Base-by-base conservation (phyloP, 192 early-diverging fungal species). In the Rhizoclosmatium globosum region DNA sequence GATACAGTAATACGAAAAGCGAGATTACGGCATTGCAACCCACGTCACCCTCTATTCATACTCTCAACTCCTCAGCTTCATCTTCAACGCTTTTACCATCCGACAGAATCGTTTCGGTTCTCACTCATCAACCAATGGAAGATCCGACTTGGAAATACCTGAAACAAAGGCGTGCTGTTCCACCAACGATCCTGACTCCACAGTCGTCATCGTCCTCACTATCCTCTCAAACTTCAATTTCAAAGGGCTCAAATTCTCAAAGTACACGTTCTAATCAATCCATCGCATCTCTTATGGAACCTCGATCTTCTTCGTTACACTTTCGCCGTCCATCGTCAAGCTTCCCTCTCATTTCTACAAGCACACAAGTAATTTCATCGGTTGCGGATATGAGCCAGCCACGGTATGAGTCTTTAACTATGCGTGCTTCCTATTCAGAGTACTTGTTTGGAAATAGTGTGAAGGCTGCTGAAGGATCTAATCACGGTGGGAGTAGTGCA, bases 401-500 rank as follows among this genome's bases (percentile, higher is more conserved):
- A 38, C 17, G 21, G 31, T 23, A 19, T 19, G 53, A 56, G n/a
- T 62, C 60, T 4, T 13, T 62, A 21, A 62, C 60, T 62, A 4
- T 6, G 4, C 60, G 31, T 17, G 21, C 4, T 6, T 17, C 4
- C 21, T 62, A 31, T 31, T 6, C 21, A 13, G 60, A 38, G 4
- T 17, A 17, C n/a, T 31, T 31, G 60, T 17, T 38, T 31, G 60
- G 60, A 23, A 6, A 4, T 62, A 17, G 7, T 23, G 6, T 21
- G 6, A 21, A 6, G 3, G 6, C 60, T 38, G 31, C n/a, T 31
- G 60, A 4, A 62, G n/a, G 50, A 95, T 68, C 43, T 87, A 88
- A 83, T 91, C 97, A 11, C 92, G 90, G 78, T 96, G 88, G 44
- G 97, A 93, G 13, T 94, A 97, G 15, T 89, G 83, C 38, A 95